These are phyloP conservation scores for Tilletia indica DNA, from an alignment of 1,284 basidiomycete genomes.

Conservation along the genomic window DNA sequence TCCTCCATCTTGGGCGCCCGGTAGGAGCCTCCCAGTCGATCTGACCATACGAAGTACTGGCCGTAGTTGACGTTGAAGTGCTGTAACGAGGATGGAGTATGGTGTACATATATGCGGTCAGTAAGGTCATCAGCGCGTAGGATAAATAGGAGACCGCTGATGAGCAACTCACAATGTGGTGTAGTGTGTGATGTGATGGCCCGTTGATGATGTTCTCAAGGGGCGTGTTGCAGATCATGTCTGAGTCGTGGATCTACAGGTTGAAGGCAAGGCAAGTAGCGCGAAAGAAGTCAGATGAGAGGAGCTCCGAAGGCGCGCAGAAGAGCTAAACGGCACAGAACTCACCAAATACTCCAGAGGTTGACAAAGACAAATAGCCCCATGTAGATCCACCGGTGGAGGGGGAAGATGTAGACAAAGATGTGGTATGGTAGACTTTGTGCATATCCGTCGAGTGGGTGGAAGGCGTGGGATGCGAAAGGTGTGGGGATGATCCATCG, in stretches of 20 bases:
- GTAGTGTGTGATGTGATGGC: constrained; percentile 93
- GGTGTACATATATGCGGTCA: neutral
- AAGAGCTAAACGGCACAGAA: neutral
- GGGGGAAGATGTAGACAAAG: constrained; percentile 85
- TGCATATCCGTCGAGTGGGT: constrained; percentile 87
- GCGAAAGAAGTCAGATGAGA: neutral
- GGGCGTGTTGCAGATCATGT: constrained; percentile 93
- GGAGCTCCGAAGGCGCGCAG: neutral
- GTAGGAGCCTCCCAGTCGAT: constrained; percentile 79
- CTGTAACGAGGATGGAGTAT: neutral
- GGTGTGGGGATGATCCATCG: constrained; percentile 98
- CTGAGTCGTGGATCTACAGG: constrained; percentile 90
- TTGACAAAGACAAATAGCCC: constrained; percentile 55
- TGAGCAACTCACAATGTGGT: constrained; percentile 65
- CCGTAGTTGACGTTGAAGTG: constrained; percentile 97
- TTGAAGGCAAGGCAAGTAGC: constrained; percentile 5
- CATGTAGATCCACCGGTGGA: constrained; percentile 63
- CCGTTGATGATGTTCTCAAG: constrained; percentile 92
- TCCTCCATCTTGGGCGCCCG: constrained; percentile 77
- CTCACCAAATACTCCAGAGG: constrained; percentile 47
- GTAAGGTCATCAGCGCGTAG: neutral
- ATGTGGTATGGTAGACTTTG: constrained; percentile 94
- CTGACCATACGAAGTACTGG: constrained; percentile 92
- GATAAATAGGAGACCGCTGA: no score
- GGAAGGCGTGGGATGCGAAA: constrained; percentile 95